These are phyloP conservation scores for Theileria sp. DNA, from an alignment of 169 alveolate genomes.

Conservation along the genomic window DNA sequence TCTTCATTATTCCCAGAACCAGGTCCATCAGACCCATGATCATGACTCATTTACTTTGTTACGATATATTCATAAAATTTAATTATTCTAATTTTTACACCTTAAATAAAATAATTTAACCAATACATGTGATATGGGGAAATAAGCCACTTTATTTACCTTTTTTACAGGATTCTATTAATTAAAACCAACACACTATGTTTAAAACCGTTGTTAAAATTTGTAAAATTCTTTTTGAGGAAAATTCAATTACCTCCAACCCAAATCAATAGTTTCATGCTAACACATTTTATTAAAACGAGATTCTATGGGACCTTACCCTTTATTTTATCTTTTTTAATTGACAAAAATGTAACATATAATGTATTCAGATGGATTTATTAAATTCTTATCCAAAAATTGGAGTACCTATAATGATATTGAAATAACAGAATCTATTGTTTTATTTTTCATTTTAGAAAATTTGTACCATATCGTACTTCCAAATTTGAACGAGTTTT, in stretches of 20 bases:
- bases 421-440: background rate
- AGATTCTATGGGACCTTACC: background rate
- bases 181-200: background rate
- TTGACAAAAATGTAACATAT: constrained; percentile 4
- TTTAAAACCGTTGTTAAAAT: background rate
- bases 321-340: background rate
- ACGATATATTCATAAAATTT: background rate
- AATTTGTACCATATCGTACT: constrained; percentile 15
- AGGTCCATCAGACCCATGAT: constrained; percentile 49
- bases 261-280: background rate
- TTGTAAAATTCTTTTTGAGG: background rate
- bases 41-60: constrained; percentile 60
- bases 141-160: background rate
- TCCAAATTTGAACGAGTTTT: constrained; percentile 9
- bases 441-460: constrained; percentile 12
- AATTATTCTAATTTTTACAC: background rate
- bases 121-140: constrained; percentile 7
- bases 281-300: background rate
- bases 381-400: constrained; percentile 21
- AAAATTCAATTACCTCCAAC: background rate
- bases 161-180: background rate
- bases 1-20: constrained; percentile 62
- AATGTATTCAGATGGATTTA: constrained; percentile 9
- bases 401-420: constrained; percentile 3
- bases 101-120: background rate